A percentile compares a stretch with the other conserved stretches of the same genome.
These are phyloP conservation scores for Solanum pimpinellifolium DNA, from an alignment of 257 asterid genomes.

Conservation along the genomic window DNA sequence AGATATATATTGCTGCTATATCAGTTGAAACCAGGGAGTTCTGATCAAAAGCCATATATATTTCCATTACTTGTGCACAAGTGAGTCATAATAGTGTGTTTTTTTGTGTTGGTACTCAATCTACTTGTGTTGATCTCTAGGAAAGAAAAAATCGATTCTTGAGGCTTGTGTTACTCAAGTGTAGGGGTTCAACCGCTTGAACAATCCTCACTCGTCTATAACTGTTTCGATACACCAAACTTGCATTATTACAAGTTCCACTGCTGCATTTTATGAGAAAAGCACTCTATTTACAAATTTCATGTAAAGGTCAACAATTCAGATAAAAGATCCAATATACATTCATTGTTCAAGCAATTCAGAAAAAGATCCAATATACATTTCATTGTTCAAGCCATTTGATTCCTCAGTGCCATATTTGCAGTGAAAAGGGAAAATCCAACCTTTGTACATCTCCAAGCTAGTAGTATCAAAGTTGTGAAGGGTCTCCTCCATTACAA, in stretches of 20 bases:
- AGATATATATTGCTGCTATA: background rate
- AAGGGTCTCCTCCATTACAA: background rate
- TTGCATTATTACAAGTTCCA: background rate
- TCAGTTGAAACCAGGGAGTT: background rate
- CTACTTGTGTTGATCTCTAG: background rate
- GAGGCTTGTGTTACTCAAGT: background rate
- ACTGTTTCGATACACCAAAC: background rate
- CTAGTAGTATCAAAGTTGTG: background rate
- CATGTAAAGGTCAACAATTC: background rate
- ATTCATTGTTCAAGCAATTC: background rate
- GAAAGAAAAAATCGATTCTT: background rate
- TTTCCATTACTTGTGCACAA: background rate
- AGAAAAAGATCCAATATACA: background rate
- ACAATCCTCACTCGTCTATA: background rate
- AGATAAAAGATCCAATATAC: background rate
- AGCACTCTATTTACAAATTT: background rate
- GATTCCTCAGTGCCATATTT: background rate
- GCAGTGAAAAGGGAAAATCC: background rate
- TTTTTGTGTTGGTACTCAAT: background rate
- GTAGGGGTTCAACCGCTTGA: background rate
- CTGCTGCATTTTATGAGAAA: background rate
- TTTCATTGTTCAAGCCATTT: background rate
- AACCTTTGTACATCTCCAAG: background rate
- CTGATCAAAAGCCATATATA: background rate
- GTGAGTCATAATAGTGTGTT: background rate